Base-by-base conservation (phyloP, 768 basidiomycete species). In the Podaxis sp. region DNA sequence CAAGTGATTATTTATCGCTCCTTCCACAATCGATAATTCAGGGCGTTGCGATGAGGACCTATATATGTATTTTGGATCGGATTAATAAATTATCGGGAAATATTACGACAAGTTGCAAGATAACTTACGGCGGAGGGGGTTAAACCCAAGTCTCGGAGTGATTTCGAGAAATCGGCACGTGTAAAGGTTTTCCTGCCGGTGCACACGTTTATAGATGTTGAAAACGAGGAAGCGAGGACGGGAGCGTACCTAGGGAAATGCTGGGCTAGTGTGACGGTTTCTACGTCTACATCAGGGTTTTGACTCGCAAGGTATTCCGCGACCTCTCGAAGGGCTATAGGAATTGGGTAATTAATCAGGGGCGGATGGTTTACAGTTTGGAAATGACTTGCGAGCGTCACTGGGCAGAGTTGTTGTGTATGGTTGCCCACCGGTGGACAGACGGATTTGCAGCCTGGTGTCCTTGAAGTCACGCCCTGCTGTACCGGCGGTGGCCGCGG, bases 291-390 rank as follows among this genome's bases (percentile, higher is more conserved):
- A 1, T 74, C 68, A 36, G 90, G 71, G 26, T 80, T 81, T 74
- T 96, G 94, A 0, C 84, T 85, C 3, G 93, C 95, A 36, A 96
- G 73, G 71, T 81, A 96, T 75, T 96, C 94, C 22, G 95, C 94
- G 0, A 96, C 94, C 67, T 91, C 91, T 0, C 83, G 82, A 52
- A 97, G 79, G 2, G 91, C 95, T 96, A 68, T 12, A 19, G 52
- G 15, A 46, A 53, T 19, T 36, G 39, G 28, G 33, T 30, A 64
- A 64, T 33, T 59, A 59, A 46, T 28, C 33, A 33, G 55, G 12
- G 66, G 6, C 36, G 8, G 9, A 56, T 19, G 49, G 22, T 44
- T 51, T n/a, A 57, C 11, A 28, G 11, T 38, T 59, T 22, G n/a
- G 52, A 28, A 38, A 17, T 38, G 33, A 82, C 89, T 68, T 71